Conservation (phyloP, 139 green algal genomes). For the Chlamydomonas sp. region DNA sequence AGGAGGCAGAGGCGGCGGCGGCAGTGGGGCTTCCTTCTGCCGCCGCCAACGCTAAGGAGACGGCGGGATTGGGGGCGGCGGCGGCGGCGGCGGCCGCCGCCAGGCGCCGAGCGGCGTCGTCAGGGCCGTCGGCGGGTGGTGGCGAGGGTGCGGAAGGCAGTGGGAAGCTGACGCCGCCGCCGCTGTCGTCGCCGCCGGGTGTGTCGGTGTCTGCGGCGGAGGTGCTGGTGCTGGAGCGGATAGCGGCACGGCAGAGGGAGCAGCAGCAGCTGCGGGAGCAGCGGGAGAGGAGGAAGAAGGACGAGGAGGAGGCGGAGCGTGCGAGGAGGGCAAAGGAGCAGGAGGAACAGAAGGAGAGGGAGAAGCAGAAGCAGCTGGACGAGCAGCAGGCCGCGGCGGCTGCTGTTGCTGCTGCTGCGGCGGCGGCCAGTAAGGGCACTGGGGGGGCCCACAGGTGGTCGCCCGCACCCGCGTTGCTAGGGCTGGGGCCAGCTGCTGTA, state of each 20-base stretch:
- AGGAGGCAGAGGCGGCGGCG: neutral
- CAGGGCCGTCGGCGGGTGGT: no score
- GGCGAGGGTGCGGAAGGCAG: no score
- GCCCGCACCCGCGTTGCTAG: no score
- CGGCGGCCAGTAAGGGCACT: neutral
- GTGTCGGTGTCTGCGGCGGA: constrained; percentile 4
- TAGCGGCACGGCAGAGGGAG: constrained; percentile 13
- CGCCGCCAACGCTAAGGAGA: neutral
- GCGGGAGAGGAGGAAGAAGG: neutral
- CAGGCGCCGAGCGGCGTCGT: neutral
- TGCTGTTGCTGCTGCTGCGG: neutral
- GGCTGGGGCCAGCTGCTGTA: no score
- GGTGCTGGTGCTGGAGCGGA: constrained; percentile 20
- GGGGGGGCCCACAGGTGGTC: no score
- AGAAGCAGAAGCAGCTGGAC: neutral
- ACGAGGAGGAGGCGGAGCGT: neutral
- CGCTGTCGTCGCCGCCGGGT: neutral
- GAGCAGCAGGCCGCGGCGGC: neutral
- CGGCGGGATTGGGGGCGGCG: neutral
- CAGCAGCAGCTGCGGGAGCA: neutral
- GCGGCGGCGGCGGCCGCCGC: neutral
- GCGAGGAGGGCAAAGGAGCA: neutral
- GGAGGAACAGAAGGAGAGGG: neutral
- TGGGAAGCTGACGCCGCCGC: neutral
- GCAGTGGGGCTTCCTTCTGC: neutral